A percentile compares a stretch with the other conserved stretches of the same genome.
These are phyloP conservation scores for Dillenia suffruticosa DNA, from an alignment of 164 flowering plant species.

Conservation along the genomic window DNA sequence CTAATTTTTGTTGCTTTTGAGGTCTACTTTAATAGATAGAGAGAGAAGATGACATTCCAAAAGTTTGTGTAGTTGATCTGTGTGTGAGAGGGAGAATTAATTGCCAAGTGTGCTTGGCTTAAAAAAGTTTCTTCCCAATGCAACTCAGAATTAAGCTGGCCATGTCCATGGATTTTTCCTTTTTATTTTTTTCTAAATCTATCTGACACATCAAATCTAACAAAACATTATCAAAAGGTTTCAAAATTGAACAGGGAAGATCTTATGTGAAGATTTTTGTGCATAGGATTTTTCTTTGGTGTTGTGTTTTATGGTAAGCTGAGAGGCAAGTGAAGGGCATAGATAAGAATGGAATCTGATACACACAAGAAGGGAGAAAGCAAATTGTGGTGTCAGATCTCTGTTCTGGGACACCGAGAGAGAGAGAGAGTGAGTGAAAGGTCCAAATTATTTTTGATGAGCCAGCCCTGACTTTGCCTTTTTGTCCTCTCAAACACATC, in stretches of 20 bases:
- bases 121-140: background rate
- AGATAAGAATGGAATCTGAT: constrained; percentile 26
- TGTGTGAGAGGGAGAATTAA: background rate
- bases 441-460: constrained; percentile 10
- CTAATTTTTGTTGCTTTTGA: constrained; percentile 5
- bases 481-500: constrained; percentile 39
- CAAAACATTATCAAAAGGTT: no score
- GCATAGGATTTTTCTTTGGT: background rate
- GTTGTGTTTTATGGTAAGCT: background rate
- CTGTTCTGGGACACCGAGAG: constrained; percentile 9
- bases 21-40: background rate
- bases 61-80: constrained; percentile 8
- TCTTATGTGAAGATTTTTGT: no score
- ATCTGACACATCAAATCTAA: background rate
- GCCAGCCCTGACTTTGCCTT: constrained; percentile 11
- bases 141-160: background rate
- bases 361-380: constrained; percentile 1
- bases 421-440: background rate
- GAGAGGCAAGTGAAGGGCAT: background rate
- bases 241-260: background rate
- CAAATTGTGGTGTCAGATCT: constrained; percentile 20
- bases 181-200: background rate
- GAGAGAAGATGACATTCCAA: background rate
- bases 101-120: background rate
- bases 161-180: background rate